Base-by-base conservation (phyloP, 345 rosid genomes). In the Dipteronia sinensis region DNA sequence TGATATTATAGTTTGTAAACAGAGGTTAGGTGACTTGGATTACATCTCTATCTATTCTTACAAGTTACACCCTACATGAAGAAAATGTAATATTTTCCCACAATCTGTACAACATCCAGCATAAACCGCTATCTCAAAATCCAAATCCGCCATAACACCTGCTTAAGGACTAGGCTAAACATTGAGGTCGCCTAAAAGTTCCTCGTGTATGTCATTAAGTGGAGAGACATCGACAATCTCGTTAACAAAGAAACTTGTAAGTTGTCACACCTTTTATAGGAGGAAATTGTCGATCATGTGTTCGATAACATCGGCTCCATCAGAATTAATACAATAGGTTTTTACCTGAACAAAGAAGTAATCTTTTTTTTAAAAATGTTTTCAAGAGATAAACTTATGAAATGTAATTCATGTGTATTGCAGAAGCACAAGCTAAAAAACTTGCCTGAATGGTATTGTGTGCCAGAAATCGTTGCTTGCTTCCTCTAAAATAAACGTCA, bases 401-500 rank as follows among this genome's bases (percentile, higher is more conserved):
- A 23, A 77, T 53, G 58, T 17, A 61, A 46, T 27, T 27, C 3
- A 22, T 65, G 7, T 34, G 38, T 34, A 34, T 4, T 34, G 38
- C 38, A 23, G 69, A 59, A 73, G 31, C 9, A n/a, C 10, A 34
- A 34, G 38, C 38, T 31, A 34, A 34, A 20, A 59, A 40, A 79
- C 89, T 88, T 76, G 83, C 98, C 98, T 88, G 95, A 82, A 95
- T 95, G 70, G 97, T 89, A 77, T 10, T 87, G 81, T 93, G 98
- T 38, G 98, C 98, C 8, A 90, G 64, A 69, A 87, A 74, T 83
- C 89, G 84, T 79, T 91, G 97, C 46, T 75, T 42, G 16, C 86
- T 90, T 85, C 98, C 91, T 3, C 87, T 87, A 86, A 93, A 95
- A 85, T 86, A 86, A 79, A 90, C 98, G 70, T 95, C 95, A 34